Evolutionary conservation across 2,329 filamentous ascomycete species (phyloP).

Genomic region (Endothia cerciana): DNA sequence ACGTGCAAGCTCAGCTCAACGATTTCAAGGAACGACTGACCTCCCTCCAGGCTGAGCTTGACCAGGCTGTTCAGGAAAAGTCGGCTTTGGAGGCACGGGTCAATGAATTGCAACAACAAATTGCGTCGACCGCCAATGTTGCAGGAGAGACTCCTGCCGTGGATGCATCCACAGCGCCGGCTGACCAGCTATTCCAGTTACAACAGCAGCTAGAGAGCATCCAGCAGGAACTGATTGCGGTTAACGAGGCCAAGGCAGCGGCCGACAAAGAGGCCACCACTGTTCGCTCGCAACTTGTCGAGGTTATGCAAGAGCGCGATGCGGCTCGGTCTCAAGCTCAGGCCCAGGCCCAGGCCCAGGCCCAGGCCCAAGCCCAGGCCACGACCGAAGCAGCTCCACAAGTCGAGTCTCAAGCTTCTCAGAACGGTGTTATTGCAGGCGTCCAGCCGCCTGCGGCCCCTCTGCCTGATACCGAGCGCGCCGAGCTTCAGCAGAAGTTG

Average conservation of each 20-base stretch:
- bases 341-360: slow-evolving; percentile 18
- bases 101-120: slow-evolving; percentile 47
- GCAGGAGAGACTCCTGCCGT: slow-evolving; percentile 37
- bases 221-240: slow-evolving; percentile 64
- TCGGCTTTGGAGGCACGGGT: slow-evolving; percentile 42
- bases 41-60: slow-evolving; percentile 55
- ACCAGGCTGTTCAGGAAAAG: slow-evolving; percentile 48
- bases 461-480: slow-evolving; percentile 61
- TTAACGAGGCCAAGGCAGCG: slow-evolving; percentile 68
- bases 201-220: slow-evolving; percentile 48
- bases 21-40: slow-evolving; percentile 46
- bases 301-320: slow-evolving; percentile 66
- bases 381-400: slow-evolving; percentile 31
- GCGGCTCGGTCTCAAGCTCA: slow-evolving; percentile 54
- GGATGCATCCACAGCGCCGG: slow-evolving; percentile 46
- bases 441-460: slow-evolving; percentile 34
- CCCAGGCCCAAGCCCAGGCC: slow-evolving; percentile 31
- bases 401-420: slow-evolving; percentile 34
- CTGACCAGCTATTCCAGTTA: slow-evolving; percentile 52
- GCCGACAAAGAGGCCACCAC: slow-evolving; percentile 66
- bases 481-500: slow-evolving; percentile 65
- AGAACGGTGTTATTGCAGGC: slow-evolving; percentile 34
- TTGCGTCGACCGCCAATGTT: slow-evolving; percentile 19
- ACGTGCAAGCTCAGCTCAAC: slow-evolving; percentile 55
- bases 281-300: slow-evolving; percentile 62